Percentiles rank a stretch among this genome's conserved stretches.
These are phyloP conservation scores for Senecio squalidus DNA, from an alignment of 140 eudicot genomes.

Conservation along the genomic window DNA sequence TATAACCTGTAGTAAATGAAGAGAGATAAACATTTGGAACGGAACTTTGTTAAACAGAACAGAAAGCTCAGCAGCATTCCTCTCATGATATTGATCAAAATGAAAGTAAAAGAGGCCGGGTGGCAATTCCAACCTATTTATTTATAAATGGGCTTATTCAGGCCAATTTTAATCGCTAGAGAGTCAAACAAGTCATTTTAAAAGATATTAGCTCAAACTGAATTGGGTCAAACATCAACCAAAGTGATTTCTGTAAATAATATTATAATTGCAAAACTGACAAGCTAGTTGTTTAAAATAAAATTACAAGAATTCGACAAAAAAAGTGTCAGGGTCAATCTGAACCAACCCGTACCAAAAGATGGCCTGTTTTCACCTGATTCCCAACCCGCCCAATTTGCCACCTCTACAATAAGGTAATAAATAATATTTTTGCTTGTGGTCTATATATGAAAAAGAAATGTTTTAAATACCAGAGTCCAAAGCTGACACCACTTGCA, in stretches of 20 bases:
- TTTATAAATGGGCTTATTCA: neutral
- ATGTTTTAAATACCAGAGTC: conserved; percentile 47
- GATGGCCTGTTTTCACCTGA: neutral
- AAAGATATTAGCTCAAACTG: too few relatives aligned
- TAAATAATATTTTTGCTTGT: neutral
- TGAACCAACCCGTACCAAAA: neutral
- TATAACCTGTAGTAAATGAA: conserved; percentile 55
- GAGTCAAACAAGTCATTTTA: too few relatives aligned
- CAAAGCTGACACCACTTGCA: conserved; percentile 52
- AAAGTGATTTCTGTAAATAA: too few relatives aligned
- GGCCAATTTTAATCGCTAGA: neutral
- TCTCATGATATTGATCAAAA: neutral
- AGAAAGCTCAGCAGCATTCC: neutral
- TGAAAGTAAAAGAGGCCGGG: neutral
- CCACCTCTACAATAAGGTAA: neutral
- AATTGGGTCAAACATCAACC: too few relatives aligned
- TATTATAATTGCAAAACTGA: neutral
- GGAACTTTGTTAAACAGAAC: neutral
- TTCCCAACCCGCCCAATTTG: neutral
- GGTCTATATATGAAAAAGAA: neutral
- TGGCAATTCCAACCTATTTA: neutral
- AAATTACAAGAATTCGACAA: neutral
- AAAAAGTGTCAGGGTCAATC: neutral
- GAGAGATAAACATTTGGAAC: neutral
- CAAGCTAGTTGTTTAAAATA: neutral